These are phyloP conservation scores for Daldinia sp. DNA, from an alignment of 2,329 filamentous ascomycete species.

Conservation along the genomic window DNA sequence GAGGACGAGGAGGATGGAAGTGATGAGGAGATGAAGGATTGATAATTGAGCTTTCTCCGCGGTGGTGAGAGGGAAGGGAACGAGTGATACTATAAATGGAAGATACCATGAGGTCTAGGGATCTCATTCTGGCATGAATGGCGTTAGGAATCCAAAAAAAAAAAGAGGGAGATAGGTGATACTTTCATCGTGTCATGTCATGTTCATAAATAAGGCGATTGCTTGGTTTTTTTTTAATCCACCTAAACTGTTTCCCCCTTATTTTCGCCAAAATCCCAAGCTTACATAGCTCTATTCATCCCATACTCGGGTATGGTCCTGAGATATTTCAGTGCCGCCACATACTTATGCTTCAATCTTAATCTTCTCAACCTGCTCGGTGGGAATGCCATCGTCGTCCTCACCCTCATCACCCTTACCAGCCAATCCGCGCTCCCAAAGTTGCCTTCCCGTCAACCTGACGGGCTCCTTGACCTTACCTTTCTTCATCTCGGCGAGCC, in stretches of 20 bases:
- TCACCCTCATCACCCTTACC: conserved; percentile 76
- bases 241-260: conserved; percentile 26
- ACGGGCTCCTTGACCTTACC: conserved; percentile 80
- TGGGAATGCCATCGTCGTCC: conserved; percentile 67
- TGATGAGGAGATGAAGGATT: conserved; percentile 69
- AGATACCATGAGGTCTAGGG: conserved; percentile 44
- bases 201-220: conserved; percentile 22
- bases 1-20: conserved; percentile 61
- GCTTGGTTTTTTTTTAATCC: conserved; percentile 19
- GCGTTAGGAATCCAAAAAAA: conserved; percentile 47
- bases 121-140: conserved; percentile 45
- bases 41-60: conserved; percentile 19
- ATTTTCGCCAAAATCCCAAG: conserved; percentile 45
- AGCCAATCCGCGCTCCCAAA: conserved; percentile 81
- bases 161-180: conserved; percentile 36
- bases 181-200: conserved; percentile 21
- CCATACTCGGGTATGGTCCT: conserved; percentile 13
- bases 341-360: conserved; percentile 70
- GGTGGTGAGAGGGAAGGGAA: conserved; percentile 10
- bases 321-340: conserved; percentile 2
- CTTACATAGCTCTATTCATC: conserved; percentile 43
- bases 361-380: conserved; percentile 75
- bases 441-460: conserved; percentile 77
- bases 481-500: conserved; percentile 85
- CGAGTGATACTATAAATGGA: conserved; percentile 29